phyloP scores from a whole-genome alignment of 768 basidiomycete species.

The Tulasnella calospora region DNA sequence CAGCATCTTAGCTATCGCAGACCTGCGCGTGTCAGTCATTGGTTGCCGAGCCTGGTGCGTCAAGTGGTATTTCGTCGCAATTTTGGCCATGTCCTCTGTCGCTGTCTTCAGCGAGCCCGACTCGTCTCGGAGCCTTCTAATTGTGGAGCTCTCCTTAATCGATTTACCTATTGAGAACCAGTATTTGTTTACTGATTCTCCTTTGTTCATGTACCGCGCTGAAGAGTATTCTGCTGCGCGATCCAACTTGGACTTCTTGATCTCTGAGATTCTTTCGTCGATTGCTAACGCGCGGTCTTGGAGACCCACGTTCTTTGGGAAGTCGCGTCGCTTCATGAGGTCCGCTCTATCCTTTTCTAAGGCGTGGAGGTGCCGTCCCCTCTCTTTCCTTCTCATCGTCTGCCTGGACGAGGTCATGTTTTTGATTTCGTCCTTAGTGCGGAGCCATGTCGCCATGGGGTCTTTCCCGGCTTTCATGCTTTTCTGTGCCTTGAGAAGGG shows the following conservation, averaged over 20 bases:
- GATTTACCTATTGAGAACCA: slow-evolving; percentile 7
- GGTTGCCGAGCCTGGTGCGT: not conserved
- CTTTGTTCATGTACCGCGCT: not conserved
- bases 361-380: not conserved
- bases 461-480: not conserved
- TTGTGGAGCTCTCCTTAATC: not conserved
- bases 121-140: not conserved
- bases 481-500: not conserved
- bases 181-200: slow-evolving; percentile 18
- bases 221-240: not conserved
- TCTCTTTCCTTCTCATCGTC: not conserved
- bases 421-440: not conserved
- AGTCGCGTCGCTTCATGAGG: not conserved
- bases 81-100: not conserved
- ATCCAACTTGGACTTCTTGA: slow-evolving; percentile 1
- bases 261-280: not conserved
- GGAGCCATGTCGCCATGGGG: not conserved
- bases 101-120: not conserved
- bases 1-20: not conserved
- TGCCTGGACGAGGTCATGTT: not conserved
- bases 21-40: not conserved
- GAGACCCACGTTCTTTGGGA: not conserved
- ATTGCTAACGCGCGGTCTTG: not conserved
- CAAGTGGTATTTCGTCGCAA: not conserved
- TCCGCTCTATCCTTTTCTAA: not conserved